Base-by-base conservation (phyloP, 2,329 filamentous ascomycete genomes). In the Trichophyton rubrum region DNA sequence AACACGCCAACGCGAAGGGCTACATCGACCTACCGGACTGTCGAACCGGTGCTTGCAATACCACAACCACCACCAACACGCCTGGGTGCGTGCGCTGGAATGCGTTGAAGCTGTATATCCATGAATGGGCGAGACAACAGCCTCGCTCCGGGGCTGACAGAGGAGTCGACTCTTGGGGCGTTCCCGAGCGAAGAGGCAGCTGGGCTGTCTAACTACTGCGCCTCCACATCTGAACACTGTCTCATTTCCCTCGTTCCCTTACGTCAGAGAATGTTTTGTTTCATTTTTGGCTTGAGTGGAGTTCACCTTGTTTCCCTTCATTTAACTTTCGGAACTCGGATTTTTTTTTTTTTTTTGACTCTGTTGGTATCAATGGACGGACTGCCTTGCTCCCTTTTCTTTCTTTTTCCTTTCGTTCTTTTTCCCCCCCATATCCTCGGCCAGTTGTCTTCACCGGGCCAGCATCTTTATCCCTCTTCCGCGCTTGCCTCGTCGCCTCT, bases 71-170 rank as follows among this genome's bases (percentile, higher is more conserved):
- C 7, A 66, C 63, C 5, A 60, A 71, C 7, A 72, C 68, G 79
- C 67, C 80, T 76, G 73, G 71, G 73, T 87, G 88, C 78, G 78
- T 85, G 59, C 81, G 92, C 59, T 97, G 92, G 92, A 85, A 82
- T 68, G 92, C 92, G 1, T 77, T 97, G 49, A 86, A 86, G 68
- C 70, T 85, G 45, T 97, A 97, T 71, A 88, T 97, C 43, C 80
- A 81, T 41, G 90, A 96, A 72, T 97, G 92, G 92, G 91, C 88
- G 24, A 80, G 87, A 61, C 90, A 96, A 73, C 89, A 95, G 70
- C 89, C 90, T 3, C 81, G 83, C 63, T 79, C 68, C 3, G 74
- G 84, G 66, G 77, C 78, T 61, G 78, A 83, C 64, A 66, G 68
- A 24, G 79, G 79, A 59, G 78, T 82, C 2, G 73, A 82, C 64